Base-by-base conservation (phyloP, 345 rosid species). In the Camelina neglecta region DNA sequence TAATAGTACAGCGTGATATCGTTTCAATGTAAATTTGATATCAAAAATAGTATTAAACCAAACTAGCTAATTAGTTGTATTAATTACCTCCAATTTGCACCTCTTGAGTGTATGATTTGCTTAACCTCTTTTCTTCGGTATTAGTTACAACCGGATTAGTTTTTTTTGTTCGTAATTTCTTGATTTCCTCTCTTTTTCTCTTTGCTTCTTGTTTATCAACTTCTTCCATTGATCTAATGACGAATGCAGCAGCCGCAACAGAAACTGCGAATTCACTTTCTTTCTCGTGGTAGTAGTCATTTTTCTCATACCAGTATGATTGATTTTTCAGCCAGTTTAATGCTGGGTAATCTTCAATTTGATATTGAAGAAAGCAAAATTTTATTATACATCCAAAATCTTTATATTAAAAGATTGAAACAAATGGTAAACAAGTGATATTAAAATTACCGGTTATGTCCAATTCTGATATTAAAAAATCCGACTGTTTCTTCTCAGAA, bases 241-340 rank as follows among this genome's bases (percentile, higher is more conserved):
- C 79, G 31, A 75, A 86, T 54, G 95, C 85, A 51, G 78, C 80
- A 7, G 93, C 95, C 35, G 90, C 93, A 38, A 89, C 89, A 45
- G 91, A 88, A 53, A 72, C 71, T 38, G 88, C 87, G 39, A 76
- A 83, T 77, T 85, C 87, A 3, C 75, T 59, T 6, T 85, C 81
- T 65, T 68, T 59, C 41, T 77, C 72, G 61, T 77, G 11, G 67
- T 71, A 77, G 35, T 36, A 7, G 21, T 77, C 73, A 65, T 71
- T 71, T 64, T 71, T 83, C 82, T 77, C 83, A 70, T 73, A 63
- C 80, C 84, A 63, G 16, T 80, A 55, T 66, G 79, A 35, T 65
- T 79, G 89, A 26, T 74, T 74, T 38, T 69, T 66, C 48, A 87
- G 77, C 92, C 83, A 75, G 70, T 66, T 79, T 57, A 81, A 35